Evolutionary conservation across 108 stramenopile species (phyloP).

Genomic region (Cyclotella kingstonii): DNA sequence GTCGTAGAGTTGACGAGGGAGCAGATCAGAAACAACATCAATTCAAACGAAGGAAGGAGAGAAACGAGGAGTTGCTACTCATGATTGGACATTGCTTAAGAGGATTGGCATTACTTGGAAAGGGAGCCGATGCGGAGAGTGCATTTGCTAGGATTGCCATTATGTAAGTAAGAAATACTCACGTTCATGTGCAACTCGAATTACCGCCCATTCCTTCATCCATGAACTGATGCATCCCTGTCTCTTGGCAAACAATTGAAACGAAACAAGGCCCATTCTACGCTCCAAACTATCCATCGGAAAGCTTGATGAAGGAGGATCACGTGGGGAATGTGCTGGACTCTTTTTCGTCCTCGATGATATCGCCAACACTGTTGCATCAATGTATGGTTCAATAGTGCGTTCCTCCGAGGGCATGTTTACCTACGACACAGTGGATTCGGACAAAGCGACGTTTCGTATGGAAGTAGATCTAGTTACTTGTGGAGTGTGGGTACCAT

Average conservation of each 20-base stretch:
- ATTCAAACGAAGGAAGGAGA: constrained; percentile 1
- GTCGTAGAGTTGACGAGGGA: constrained; percentile 9
- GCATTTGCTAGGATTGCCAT: constrained; percentile 85
- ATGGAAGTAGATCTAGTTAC: constrained; percentile 82
- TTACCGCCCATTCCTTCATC: neutral
- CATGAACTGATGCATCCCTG: neutral
- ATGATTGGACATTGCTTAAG: constrained; percentile 78
- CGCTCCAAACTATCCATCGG: constrained; percentile 85
- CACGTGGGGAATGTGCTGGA: constrained; percentile 88
- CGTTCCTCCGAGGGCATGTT: constrained; percentile 73
- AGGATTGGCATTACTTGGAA: constrained; percentile 69
- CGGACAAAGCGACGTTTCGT: constrained; percentile 1
- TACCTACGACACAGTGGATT: constrained; percentile 11
- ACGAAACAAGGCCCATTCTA: constrained; percentile 64
- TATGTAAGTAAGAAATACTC: constrained; percentile 54
- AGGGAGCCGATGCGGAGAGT: constrained; percentile 74
- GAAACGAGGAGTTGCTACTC: constrained; percentile 43
- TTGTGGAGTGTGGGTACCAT: constrained; percentile 85
- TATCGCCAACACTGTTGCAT: constrained; percentile 52
- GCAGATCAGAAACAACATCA: constrained; percentile 9
- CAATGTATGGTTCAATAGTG: constrained; percentile 64
- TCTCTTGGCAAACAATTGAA: neutral
- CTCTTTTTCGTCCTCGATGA: constrained; percentile 71
- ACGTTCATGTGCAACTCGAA: no score
- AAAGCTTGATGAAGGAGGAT: constrained; percentile 80